phyloP scores from a whole-genome alignment of 139 green algal species.

The Axilococcus clingmanii region DNA sequence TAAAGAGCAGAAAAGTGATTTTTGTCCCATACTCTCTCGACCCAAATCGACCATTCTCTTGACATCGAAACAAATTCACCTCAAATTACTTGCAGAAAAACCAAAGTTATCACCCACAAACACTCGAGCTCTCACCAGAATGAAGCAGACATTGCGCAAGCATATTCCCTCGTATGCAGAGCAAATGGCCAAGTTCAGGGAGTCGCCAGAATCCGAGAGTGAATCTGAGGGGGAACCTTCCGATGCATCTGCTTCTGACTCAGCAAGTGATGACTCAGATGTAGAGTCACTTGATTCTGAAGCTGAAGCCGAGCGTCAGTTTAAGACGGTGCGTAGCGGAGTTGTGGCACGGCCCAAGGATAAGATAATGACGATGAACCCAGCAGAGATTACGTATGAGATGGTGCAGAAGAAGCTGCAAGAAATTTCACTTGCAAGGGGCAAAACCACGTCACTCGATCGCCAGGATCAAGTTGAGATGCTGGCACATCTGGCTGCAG shows the following conservation, averaged over 20 bases:
- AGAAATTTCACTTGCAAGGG: constrained; percentile 77
- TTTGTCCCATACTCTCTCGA: no score
- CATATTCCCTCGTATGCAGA: constrained; percentile 60
- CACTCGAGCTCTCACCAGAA: constrained; percentile 87
- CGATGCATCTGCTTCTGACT: neutral
- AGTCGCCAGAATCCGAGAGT: constrained; percentile 17
- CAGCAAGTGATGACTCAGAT: constrained; percentile 1
- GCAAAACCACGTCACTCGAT: constrained; percentile 76
- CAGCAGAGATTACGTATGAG: constrained; percentile 90
- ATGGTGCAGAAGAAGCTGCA: constrained; percentile 90
- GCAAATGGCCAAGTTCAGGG: constrained; percentile 40
- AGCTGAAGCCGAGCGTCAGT: constrained; percentile 17
- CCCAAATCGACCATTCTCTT: neutral
- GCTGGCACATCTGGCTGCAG: constrained; percentile 76
- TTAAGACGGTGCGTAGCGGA: constrained; percentile 20
- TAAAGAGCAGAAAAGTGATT: neutral
- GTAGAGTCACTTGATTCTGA: constrained; percentile 11
- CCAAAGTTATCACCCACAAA: constrained; percentile 96
- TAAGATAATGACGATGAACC: constrained; percentile 78
- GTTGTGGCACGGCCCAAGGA: constrained; percentile 51
- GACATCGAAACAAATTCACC: neutral
- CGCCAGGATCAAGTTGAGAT: constrained; percentile 87
- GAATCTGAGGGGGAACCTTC: neutral
- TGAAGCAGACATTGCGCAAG: constrained; percentile 97
- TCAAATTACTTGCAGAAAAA: constrained; percentile 40